Evolutionary conservation across 495 filamentous ascomycete genomes (phyloP).

Genomic region (Penicillium paxilli): DNA sequence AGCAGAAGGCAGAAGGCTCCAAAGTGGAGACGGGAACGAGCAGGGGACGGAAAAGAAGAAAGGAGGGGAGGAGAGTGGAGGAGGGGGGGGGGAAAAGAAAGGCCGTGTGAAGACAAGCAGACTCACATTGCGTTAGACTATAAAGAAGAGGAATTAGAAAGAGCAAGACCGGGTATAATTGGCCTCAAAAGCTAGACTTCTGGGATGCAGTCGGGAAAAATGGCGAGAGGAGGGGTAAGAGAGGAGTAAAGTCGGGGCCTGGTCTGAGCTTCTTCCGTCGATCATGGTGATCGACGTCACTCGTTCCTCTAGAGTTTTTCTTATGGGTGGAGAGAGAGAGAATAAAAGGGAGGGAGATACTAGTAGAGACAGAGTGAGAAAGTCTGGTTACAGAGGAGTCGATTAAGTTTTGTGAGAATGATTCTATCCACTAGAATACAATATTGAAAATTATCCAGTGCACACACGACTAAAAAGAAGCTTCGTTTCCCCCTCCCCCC

Average conservation of each 20-base stretch:
- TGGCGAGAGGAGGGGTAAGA: slow-evolving; percentile 13
- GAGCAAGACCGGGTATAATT: no score
- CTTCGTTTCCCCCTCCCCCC: slow-evolving; percentile 13
- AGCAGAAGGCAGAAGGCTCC: slow-evolving; percentile 1
- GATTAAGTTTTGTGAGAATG: no score
- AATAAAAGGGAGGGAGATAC: no score
- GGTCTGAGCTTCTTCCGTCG: slow-evolving; percentile 25
- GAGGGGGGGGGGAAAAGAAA: not conserved
- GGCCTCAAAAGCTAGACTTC: not conserved
- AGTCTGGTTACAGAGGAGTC: no score
- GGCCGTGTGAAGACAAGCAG: not conserved
- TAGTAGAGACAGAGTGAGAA: no score
- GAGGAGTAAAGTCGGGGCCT: slow-evolving; percentile 6
- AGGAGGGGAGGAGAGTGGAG: no score
- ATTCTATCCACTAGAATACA: no score
- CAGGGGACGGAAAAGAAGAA: not conserved
- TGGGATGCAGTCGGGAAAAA: not conserved
- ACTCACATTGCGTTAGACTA: not conserved
- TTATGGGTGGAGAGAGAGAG: not conserved
- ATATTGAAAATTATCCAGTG: no score
- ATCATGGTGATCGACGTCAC: slow-evolving; percentile 29
- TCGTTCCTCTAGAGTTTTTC: slow-evolving; percentile 4
- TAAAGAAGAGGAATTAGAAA: not conserved
- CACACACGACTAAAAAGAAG: slow-evolving; percentile 12
- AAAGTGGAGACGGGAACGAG: slow-evolving; percentile 1